A percentile compares a stretch with the other conserved stretches of the same genome.
These are phyloP conservation scores for Cenchrus americanus DNA, from an alignment of 176 grass and related monocot species.

Conservation along the genomic window DNA sequence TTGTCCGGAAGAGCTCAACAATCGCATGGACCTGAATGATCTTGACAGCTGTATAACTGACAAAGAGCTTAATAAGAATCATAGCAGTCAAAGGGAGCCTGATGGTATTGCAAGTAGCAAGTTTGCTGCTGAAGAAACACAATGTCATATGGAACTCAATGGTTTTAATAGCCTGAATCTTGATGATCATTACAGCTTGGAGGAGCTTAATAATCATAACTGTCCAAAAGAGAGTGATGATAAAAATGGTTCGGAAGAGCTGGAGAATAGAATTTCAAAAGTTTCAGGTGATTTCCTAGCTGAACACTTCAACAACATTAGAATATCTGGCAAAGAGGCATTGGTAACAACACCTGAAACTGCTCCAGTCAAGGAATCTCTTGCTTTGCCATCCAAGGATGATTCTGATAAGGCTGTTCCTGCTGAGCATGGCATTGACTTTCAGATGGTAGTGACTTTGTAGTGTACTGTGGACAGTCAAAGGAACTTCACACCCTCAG, in stretches of 20 bases:
- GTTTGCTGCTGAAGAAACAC: constrained; percentile 35
- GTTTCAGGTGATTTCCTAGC: constrained; percentile 36
- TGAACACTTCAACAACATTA: constrained; percentile 42
- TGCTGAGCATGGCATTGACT: constrained; percentile 50
- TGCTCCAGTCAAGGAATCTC: constrained; percentile 45
- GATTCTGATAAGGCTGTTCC: constrained; percentile 37
- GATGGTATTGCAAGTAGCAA: constrained; percentile 29
- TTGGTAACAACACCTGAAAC: constrained; percentile 27
- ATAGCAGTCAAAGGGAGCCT: constrained; percentile 26
- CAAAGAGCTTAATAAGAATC: constrained; percentile 25
- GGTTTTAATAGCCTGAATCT: constrained; percentile 26
- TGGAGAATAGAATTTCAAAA: background rate
- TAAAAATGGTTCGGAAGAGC: constrained; percentile 8
- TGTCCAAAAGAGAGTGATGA: constrained; percentile 20
- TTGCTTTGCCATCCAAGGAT: constrained; percentile 41
- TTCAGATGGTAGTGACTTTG: constrained; percentile 50
- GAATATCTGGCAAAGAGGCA: constrained; percentile 46
- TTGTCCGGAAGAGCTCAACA: constrained; percentile 15
- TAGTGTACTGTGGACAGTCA: constrained; percentile 20
- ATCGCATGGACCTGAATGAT: background rate
- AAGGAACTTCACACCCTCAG: constrained; percentile 32
- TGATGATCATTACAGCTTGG: background rate
- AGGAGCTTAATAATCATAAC: constrained; percentile 35
- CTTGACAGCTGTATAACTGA: no score
- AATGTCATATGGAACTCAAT: background rate